Evolutionary conservation across 2,329 filamentous ascomycete species (phyloP).

Genomic region (Trichoderma hamatum): DNA sequence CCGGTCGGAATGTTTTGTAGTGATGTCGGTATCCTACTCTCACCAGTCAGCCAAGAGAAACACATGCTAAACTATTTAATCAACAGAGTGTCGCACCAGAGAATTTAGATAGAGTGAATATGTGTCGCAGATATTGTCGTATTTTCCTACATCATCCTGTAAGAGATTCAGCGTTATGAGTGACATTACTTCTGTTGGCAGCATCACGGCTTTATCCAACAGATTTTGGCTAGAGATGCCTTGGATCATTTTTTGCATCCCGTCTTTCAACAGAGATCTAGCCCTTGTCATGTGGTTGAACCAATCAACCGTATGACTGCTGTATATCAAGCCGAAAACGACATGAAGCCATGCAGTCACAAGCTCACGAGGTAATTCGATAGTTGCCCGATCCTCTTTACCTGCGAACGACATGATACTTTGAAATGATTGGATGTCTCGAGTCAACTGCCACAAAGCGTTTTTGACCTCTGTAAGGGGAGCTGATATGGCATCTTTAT

Average conservation of each 20-base stretch:
- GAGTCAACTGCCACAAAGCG: constrained; percentile 32
- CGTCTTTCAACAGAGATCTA: constrained; percentile 38
- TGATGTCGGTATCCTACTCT: constrained; percentile 45
- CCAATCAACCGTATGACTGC: constrained; percentile 33
- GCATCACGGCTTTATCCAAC: constrained; percentile 42
- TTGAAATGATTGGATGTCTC: constrained; percentile 37
- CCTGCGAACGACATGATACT: constrained; percentile 36
- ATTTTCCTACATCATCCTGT: constrained; percentile 43
- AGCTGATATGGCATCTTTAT: background rate
- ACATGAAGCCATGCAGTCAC: constrained; percentile 48
- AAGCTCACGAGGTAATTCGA: constrained; percentile 43
- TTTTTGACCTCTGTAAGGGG: constrained; percentile 27
- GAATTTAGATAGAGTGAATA: constrained; percentile 48
- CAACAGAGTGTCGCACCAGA: constrained; percentile 38
- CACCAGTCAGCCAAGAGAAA: constrained; percentile 29
- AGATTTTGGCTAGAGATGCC: constrained; percentile 39
- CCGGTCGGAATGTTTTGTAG: constrained; percentile 44
- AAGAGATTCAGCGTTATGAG: constrained; percentile 46
- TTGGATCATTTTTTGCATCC: constrained; percentile 44
- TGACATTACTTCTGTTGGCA: constrained; percentile 49
- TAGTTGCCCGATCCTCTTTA: constrained; percentile 34
- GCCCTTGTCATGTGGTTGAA: constrained; percentile 38
- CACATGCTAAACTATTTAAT: background rate
- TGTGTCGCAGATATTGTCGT: constrained; percentile 45
- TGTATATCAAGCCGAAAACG: constrained; percentile 41